Base-by-base conservation (phyloP, 176 grass and related monocot species). In the Cocos nucifera region DNA sequence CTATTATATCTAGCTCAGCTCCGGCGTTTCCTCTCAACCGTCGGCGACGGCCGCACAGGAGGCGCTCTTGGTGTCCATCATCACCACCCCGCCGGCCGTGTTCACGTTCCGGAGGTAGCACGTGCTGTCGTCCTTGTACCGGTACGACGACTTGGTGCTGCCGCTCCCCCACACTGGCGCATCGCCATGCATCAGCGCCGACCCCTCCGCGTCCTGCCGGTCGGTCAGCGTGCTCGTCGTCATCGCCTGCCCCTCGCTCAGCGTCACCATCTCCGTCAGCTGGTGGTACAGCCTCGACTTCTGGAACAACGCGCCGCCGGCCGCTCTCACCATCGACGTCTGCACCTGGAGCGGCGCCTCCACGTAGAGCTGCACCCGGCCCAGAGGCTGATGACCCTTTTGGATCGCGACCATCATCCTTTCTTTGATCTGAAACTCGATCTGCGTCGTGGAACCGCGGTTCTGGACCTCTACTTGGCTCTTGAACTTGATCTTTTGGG, bases 141-240 rank as follows among this genome's bases (percentile, higher is more conserved):
- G 24, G 24, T 67, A 67, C 6, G 23, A 17, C 17, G 64, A 67
- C 22, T 51, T 25, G 6, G 25, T 67, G 50, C 51, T 53, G 23
- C 64, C 64, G 25, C 50, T 67, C 24, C 51, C 64, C 64, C 64
- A 67, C 25, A 53, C 51, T 16, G 22, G 20, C n/a, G 19, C 35
- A 3, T 22, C 44, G 4, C 25, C 64, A 25, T 14, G 7, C 51
- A 54, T 32, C 7, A 67, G 17, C 15, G 22, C 51, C 15, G 50
- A 23, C 24, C 64, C 64, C 17, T 55, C 64, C 4, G 64, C 64
- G 50, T 67, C 64, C 64, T 67, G 64, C 25, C 64, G 51, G 51
- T 67, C 64, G 16, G 64, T 67, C 51, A 67, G 64, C 24, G 64
- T 67, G 25, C 19, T 67, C 15, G 64, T 67, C 64, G 22, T 30